Base-by-base conservation (phyloP, 371 early-diverging fungal species). In the Choanephora cucurbitarum region DNA sequence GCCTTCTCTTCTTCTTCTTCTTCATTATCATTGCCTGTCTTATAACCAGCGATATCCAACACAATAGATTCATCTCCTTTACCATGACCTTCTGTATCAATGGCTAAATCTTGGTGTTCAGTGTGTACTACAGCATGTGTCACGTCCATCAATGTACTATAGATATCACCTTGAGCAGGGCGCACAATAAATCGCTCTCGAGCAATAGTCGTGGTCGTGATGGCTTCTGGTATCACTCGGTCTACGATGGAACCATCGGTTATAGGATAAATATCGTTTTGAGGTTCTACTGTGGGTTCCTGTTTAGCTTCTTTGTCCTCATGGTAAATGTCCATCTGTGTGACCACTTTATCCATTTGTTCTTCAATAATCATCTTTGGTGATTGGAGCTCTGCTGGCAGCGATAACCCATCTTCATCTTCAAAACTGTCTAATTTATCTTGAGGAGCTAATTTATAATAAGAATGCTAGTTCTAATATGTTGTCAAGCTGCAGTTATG, bases 21-120 rank as follows among this genome's bases (percentile, higher is more conserved):
- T 11, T 42, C 48, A 31, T 37, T 45, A 32, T 48, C 23, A 19
- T 22, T 39, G 17, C 74, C 76, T 15, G 80, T 82, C 52, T 83
- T 83, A 43, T 83, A 83, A 48, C 83, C 83, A 21, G 83, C 80
- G 66, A 83, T 83, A 66, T 83, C 83, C 62, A 83, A 58, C 19
- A 83, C 75, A 37, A 77, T 77, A 1, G 72, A 72, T 45, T 72
- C 73, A 47, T 72, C 65, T 1, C 71, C 72, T 51, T 65, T 47
- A 15, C 54, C 66, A 52, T 61, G 55, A 0, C 49, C 55, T 18
- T 49, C 42, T 14, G 44, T 22, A 34, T 47, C 39, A 24, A 46
- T 34, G 18, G 33, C 21, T 11, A 37, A 37, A 37, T 37, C 37
- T 14, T 61, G 46, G 3, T 60, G 55, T 48, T 57, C 31, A 1